A percentile compares a stretch with the other conserved stretches of the same genome.
Evolutionary conservation across 1,284 basidiomycete genomes (phyloP).

Genomic region (Irpex sp.): DNA sequence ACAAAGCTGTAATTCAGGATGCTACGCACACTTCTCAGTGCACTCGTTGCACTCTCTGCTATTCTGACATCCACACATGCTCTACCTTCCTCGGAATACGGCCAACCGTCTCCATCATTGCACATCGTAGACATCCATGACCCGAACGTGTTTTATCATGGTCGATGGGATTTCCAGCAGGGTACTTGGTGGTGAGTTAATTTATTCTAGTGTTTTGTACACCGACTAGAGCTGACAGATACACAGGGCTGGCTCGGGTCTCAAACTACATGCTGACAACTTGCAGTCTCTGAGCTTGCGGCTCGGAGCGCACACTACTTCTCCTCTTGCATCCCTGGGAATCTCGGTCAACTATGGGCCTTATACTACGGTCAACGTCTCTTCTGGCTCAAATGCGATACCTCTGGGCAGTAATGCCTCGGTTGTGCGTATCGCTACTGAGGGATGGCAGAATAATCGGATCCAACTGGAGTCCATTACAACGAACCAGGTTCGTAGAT

Average conservation of each 20-base stretch:
- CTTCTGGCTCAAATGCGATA: conserved; percentile 42
- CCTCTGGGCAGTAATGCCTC: conserved; percentile 13
- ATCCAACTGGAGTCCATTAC: conserved; percentile 46
- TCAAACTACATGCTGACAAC: conserved; percentile 46
- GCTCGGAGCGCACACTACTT: conserved; percentile 47
- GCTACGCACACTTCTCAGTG: not conserved
- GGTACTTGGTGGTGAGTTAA: conserved; percentile 37
- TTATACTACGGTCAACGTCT: conserved; percentile 46
- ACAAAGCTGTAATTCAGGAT: not conserved
- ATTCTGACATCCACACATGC: not conserved
- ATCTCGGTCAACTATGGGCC: conserved; percentile 46
- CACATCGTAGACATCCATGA: conserved; percentile 23
- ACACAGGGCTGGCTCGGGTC: conserved; percentile 51
- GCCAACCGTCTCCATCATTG: not conserved
- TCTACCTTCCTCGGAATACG: not conserved
- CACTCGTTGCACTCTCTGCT: not conserved
- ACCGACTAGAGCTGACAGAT: not conserved
- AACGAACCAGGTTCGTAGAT: conserved; percentile 39
- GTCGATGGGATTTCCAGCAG: conserved; percentile 35
- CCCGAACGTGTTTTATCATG: conserved; percentile 33
- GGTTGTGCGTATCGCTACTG: conserved; percentile 46
- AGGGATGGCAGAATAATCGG: conserved; percentile 58
- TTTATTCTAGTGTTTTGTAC: not conserved
- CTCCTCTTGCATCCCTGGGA: conserved; percentile 41
- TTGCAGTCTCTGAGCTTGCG: conserved; percentile 42